Evolutionary conservation across 1,284 basidiomycete species (phyloP), one percentile per base, ranked within the genome.

Genomic region (Marasmius fiardii): DNA sequence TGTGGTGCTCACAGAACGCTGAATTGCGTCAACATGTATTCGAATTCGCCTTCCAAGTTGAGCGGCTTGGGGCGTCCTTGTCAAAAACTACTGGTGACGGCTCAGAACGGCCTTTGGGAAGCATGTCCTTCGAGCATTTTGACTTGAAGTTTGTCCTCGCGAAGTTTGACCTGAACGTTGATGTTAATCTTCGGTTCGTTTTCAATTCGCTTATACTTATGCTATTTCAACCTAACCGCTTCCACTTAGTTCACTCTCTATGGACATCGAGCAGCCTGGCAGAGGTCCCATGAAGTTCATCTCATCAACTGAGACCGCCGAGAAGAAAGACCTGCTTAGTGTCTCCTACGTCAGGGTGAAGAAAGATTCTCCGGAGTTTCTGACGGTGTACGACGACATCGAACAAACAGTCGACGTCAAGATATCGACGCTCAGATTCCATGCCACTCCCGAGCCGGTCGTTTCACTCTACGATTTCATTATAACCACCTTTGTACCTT

Each of bases 391-490:
- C 69, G 93, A 96, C 61, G 90, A 91, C 14, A 87, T 96, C 53
- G 91, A 98, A 65, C 92, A 98, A 71, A 91, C 76, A 57, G 85
- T 99, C 56, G 89, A 95, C 65, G 84, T 95, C 58, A 87, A 88
- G 63, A 79, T 99, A 44, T 97, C 96, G 3, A 98, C 97, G 0
- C 90, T 99, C 72, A 83, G 95, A 60, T 87, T 99, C 71, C 86
- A 88, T 58, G 86, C 93, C 1, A 91, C 92, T 3, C 94, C 97
- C 1, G 93, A 95, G 66, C 95, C 96, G 18, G 89, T 99, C 47
- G 76, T 99, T 41, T 82, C 88, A 1, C 74, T 99, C 10, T 99
- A 98, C 71, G 95, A 99, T 73, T 98, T 98, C 75, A 88, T 99
- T 71, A 97, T 99, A 90, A 91, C 92, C 5, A 97, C 95, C 0